Evolutionary conservation across 2,329 filamentous ascomycete species (phyloP).

Genomic region (Mollisia scopiformis): DNA sequence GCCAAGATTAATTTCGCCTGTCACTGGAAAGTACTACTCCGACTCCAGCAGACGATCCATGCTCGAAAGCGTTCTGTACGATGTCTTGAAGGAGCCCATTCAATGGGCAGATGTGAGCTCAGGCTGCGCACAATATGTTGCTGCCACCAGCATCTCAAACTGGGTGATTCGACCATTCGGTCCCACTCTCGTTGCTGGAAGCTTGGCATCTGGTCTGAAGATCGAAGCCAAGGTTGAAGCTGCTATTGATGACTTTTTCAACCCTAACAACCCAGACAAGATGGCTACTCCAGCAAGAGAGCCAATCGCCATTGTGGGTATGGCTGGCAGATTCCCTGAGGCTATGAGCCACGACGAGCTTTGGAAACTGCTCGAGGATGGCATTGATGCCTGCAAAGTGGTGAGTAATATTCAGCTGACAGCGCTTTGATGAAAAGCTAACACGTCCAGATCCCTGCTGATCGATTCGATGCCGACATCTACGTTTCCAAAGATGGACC

Average conservation of each 20-base stretch:
- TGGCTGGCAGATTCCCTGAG: not conserved
- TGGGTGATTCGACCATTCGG: not conserved
- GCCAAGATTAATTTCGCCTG: not conserved
- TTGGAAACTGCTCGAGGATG: not conserved
- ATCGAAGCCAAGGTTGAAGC: not conserved
- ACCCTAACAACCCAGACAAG: not conserved
- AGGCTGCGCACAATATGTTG: not conserved
- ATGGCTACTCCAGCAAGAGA: not conserved
- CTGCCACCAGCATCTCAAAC: not conserved
- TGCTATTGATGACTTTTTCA: not conserved
- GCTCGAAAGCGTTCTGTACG: not conserved
- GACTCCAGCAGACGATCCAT: not conserved
- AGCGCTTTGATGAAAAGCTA: not conserved
- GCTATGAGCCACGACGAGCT: not conserved
- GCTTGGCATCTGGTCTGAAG: not conserved
- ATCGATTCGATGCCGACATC: constrained; percentile 64
- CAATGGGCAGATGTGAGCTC: not conserved
- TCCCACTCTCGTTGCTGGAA: not conserved
- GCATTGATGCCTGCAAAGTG: not conserved
- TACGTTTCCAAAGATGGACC: constrained; percentile 74
- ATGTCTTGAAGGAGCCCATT: not conserved
- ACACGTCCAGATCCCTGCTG: constrained; percentile 1
- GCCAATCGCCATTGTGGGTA: not conserved
- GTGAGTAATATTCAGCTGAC: not conserved
- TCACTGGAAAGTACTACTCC: not conserved